phyloP scores from a whole-genome alignment of 768 basidiomycete genomes.

The Hypholoma sublateritium region DNA sequence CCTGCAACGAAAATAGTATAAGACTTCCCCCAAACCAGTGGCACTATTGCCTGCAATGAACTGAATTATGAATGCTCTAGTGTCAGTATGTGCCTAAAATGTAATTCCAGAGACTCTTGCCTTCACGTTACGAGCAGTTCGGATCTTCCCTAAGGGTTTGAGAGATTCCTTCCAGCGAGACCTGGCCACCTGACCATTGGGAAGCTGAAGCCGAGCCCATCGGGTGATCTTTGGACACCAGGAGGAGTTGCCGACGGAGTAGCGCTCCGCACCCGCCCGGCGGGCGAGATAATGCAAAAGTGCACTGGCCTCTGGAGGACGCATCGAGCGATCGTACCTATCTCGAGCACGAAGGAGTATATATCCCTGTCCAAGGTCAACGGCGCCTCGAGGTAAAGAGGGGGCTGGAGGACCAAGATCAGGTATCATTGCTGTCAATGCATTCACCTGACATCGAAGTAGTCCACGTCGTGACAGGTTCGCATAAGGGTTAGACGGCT shows the following conservation, averaged over 20 bases:
- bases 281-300: neutral
- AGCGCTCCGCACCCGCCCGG: neutral
- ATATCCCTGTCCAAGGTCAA: conserved; percentile 13
- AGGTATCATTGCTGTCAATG: conserved; percentile 10
- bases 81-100: neutral
- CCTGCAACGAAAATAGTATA: neutral
- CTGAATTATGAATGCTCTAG: neutral
- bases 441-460: conserved; percentile 18
- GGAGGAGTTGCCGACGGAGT: neutral
- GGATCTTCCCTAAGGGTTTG: conserved; percentile 16
- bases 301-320: neutral
- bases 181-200: conserved; percentile 35
- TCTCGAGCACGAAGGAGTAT: conserved; percentile 19
- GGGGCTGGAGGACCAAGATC: conserved; percentile 8
- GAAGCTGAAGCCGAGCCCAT: conserved; percentile 33
- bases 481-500: conserved; percentile 25
- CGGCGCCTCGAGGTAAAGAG: conserved; percentile 10
- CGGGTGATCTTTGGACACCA: conserved; percentile 3
- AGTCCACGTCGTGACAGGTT: conserved; percentile 24
- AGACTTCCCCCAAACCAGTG: conserved; percentile 12
- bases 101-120: conserved; percentile 13
- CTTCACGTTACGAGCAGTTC: conserved; percentile 32
- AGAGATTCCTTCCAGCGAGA: conserved; percentile 31
- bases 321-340: conserved; percentile 1
- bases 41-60: neutral